Evolutionary conservation across 257 asterid genomes (phyloP), one percentile per base, ranked within the genome.

Genomic region (Salvia rosmarinus): DNA sequence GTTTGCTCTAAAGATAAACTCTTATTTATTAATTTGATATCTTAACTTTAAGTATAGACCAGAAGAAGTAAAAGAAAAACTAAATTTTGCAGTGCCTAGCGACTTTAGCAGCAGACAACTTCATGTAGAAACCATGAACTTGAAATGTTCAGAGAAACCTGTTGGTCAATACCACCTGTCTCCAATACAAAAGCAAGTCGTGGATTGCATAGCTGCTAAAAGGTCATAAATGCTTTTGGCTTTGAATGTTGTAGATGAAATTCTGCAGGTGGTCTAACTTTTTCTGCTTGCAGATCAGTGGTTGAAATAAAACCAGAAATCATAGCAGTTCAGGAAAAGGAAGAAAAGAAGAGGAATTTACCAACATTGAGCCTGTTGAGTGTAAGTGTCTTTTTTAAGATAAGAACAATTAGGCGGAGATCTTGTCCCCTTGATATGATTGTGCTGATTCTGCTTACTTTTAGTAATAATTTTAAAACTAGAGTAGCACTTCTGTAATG

Each of bases 31-130:
- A 2, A 10, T 42, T 74, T 17, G 51, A 51, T 16, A 32, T 44
- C 37, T 40, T 42, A 44, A 70, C 52, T 66, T 32, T 23, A 49
- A 43, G 44, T 47, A 37, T 35, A 17, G 56, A 64, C 61, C 46
- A 39, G 39, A 63, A 46, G 34, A 20, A 56, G 59, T 62, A 66
- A 69, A 58, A 60, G 67, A 55, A 54, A 62, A 25, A 25, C 59
- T 78, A 65, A 28, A 6, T 35, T 78, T 52, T 81, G 79, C 89
- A 88, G 97, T 65, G 58, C 60, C 78, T 72, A 66, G 80, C 64
- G 68, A 58, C 74, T 54, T 68, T 61, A 82, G 57, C 35, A 71
- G 67, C 65, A 76, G 72, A 60, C 67, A 74, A 58, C 68, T 54
- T 71, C 75, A 60, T 77, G 61, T 81, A 16, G 83, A 77, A 74